Percentiles rank a stretch among this genome's conserved stretches.
Conservation (phyloP, 106 monocot genomes). For the Allium cepa region DNA sequence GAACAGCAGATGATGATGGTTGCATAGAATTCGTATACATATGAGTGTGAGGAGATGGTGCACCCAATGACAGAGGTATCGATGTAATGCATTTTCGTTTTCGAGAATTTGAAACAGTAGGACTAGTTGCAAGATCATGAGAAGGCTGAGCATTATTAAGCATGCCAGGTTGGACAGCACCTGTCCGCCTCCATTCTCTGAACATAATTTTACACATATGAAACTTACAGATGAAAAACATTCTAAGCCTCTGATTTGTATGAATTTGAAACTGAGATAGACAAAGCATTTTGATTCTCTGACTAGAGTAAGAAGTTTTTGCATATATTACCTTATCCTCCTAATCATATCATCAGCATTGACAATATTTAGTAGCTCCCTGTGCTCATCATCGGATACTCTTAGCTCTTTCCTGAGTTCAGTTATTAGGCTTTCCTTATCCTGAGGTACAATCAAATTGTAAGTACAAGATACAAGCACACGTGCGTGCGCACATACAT, state of each 20-base stretch:
- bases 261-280: neutral
- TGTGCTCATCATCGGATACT: slow-evolving; percentile 93
- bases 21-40: slow-evolving; percentile 37
- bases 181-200: slow-evolving; percentile 63
- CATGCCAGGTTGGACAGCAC: slow-evolving; percentile 40
- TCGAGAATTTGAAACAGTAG: slow-evolving; percentile 66
- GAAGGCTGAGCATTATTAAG: slow-evolving; percentile 37
- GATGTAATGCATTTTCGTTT: slow-evolving; percentile 78
- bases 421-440: slow-evolving; percentile 94
- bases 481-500: no score
- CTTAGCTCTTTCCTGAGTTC: slow-evolving; percentile 94
- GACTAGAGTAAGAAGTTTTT: no score
- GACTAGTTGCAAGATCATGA: slow-evolving; percentile 59
- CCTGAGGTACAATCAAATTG: slow-evolving; percentile 35
- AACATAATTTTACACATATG: neutral
- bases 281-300: neutral
- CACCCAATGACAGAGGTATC: slow-evolving; percentile 45
- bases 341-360: slow-evolving; percentile 95
- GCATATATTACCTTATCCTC: slow-evolving; percentile 57
- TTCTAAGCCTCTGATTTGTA: neutral
- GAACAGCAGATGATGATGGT: slow-evolving; percentile 54
- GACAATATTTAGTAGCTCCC: slow-evolving; percentile 69
- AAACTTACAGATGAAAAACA: neutral
- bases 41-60: slow-evolving; percentile 53
- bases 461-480: neutral